phyloP scores from a whole-genome alignment of 2,329 filamentous ascomycete genomes.

The Ophiostoma australiae region DNA sequence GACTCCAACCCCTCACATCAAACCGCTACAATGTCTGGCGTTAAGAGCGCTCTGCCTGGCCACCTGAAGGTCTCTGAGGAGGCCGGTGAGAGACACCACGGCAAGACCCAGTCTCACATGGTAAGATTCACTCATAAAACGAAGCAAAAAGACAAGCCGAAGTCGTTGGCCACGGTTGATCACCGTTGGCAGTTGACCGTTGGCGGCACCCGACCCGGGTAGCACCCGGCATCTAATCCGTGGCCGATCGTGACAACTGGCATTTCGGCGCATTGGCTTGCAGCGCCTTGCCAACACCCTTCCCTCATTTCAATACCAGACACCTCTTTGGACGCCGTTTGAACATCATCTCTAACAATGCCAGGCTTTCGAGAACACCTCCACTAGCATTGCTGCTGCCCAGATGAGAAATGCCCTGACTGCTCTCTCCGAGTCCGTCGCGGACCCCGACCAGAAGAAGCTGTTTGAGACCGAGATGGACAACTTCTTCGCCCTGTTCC shows the following conservation, averaged over 20 bases:
- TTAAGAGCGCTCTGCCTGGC: constrained; percentile 72
- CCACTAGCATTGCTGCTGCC: constrained; percentile 92
- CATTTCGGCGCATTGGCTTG: not conserved
- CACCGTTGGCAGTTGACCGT: constrained; percentile 15
- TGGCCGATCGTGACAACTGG: not conserved
- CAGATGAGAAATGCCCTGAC: constrained; percentile 99
- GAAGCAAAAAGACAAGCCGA: not conserved
- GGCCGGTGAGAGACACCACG: constrained; percentile 65
- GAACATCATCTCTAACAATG: constrained; percentile 33
- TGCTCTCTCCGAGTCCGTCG: constrained; percentile 82
- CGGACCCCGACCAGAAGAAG: constrained; percentile 78
- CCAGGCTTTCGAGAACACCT: constrained; percentile 99
- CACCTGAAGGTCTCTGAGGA: constrained; percentile 67
- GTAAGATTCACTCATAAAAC: constrained; percentile 49
- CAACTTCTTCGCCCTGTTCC: constrained; percentile 99
- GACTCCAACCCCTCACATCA: not conserved
- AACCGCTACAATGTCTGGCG: constrained; percentile 60
- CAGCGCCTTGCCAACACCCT: not conserved
- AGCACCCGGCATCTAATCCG: no score
- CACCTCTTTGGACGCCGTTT: not conserved
- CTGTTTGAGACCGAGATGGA: constrained; percentile 99
- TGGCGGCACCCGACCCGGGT: not conserved
- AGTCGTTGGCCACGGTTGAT: not conserved
- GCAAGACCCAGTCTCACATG: constrained; percentile 82
- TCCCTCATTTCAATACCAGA: not conserved